These are phyloP conservation scores for Ceratobasidium sp. DNA, from an alignment of 1,284 basidiomycete species.

Conservation along the genomic window DNA sequence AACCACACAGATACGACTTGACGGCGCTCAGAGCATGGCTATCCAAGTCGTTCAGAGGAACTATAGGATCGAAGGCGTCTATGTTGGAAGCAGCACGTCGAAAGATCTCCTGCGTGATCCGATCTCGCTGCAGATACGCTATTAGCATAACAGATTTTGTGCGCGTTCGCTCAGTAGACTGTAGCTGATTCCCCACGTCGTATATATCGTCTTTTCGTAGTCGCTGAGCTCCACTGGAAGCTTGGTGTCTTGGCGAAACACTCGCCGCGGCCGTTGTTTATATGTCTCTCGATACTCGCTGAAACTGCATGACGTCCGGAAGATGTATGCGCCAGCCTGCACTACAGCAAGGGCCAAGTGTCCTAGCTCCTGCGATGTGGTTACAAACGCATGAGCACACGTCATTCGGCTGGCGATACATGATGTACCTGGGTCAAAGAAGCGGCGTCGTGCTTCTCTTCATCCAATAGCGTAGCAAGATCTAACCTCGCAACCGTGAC, in stretches of 20 bases:
- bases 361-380: neutral
- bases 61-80: neutral
- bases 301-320: too few species aligned
- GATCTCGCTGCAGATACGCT: slow-evolving; percentile 9
- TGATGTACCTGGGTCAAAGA: neutral
- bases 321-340: too few species aligned
- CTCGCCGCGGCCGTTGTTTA: too few species aligned
- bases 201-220: slow-evolving; percentile 31
- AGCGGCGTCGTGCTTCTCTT: neutral
- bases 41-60: slow-evolving; percentile 15
- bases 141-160: neutral
- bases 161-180: neutral
- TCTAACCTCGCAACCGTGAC: neutral
- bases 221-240: neutral
- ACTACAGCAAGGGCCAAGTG: neutral
- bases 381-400: too few species aligned
- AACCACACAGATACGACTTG: neutral
- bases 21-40: too few species aligned
- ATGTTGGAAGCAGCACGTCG: neutral
- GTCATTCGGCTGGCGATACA: too few species aligned
- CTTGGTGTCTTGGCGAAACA: too few species aligned
- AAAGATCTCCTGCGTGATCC: slow-evolving; percentile 4
- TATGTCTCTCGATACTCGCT: too few species aligned
- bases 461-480: neutral
- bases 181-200: slow-evolving; percentile 20